A percentile compares a stretch with the other conserved stretches of the same genome.
Conservation (phyloP, 495 filamentous ascomycete species). For the Lepidopterella palustris region DNA sequence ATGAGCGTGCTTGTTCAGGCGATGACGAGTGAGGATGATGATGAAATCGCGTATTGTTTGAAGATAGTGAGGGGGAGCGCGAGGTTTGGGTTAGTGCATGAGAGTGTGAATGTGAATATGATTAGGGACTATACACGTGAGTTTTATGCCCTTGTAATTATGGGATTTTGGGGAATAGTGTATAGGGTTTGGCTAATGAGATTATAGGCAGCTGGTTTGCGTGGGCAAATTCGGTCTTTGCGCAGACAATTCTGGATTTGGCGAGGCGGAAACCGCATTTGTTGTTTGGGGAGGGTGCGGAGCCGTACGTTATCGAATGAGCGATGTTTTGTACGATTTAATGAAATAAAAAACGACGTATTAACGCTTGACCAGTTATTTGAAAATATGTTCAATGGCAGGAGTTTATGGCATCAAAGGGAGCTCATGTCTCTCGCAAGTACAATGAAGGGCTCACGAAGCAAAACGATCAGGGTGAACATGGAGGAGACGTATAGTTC, state of each 20-base stretch:
- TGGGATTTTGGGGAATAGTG: not conserved
- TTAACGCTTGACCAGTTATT: not conserved
- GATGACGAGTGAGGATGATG: slow-evolving; percentile 80
- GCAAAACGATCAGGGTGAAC: too few species aligned
- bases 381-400: not conserved
- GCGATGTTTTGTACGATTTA: not conserved
- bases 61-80: slow-evolving; percentile 67
- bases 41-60: slow-evolving; percentile 69
- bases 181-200: too few species aligned
- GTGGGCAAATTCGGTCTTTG: slow-evolving; percentile 96
- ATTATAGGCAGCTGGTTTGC: slow-evolving; percentile 85
- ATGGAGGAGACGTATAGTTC: too few species aligned
- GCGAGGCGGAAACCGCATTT: slow-evolving; percentile 80
- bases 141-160: slow-evolving; percentile 21
- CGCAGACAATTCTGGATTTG: slow-evolving; percentile 85
- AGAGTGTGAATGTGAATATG: slow-evolving; percentile 80
- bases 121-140: slow-evolving; percentile 68
- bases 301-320: slow-evolving; percentile 32
- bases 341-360: not conserved
- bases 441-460: too few species aligned
- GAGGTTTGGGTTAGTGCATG: slow-evolving; percentile 76
- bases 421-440: too few species aligned
- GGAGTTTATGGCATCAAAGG: not conserved
- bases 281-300: slow-evolving; percentile 61
- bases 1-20: slow-evolving; percentile 90